Evolutionary conservation across 768 basidiomycete species (phyloP).

Genomic region (Trametes cubensis): DNA sequence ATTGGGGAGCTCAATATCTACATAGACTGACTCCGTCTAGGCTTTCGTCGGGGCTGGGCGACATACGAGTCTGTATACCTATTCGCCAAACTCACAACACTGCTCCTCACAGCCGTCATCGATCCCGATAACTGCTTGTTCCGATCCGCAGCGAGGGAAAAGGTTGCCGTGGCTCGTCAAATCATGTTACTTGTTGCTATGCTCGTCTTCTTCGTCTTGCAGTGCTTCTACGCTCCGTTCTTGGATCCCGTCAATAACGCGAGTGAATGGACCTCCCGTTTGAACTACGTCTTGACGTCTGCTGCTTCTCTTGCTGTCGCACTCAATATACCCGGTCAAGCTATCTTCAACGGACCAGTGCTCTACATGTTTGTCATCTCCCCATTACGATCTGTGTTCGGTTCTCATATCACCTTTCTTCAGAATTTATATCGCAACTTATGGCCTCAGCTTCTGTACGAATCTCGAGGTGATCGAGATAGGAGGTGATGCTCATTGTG

Average conservation of each 20-base stretch:
- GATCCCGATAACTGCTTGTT: slow-evolving; percentile 76
- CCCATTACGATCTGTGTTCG: not conserved
- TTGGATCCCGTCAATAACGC: slow-evolving; percentile 73
- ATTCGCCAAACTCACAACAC: slow-evolving; percentile 68
- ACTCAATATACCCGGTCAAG: slow-evolving; percentile 55
- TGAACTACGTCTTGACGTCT: slow-evolving; percentile 71
- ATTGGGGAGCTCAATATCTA: not conserved
- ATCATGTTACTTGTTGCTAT: slow-evolving; percentile 59
- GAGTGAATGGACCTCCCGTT: slow-evolving; percentile 71
- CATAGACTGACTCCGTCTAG: slow-evolving; percentile 38
- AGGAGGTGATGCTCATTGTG: not conserved
- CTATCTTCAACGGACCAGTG: slow-evolving; percentile 61
- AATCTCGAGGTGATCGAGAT: slow-evolving; percentile 16
- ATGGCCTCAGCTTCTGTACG: slow-evolving; percentile 66
- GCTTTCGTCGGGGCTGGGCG: slow-evolving; percentile 70
- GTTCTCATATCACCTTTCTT: not conserved
- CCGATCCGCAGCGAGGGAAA: slow-evolving; percentile 51
- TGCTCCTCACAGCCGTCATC: slow-evolving; percentile 67
- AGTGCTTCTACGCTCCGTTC: slow-evolving; percentile 65
- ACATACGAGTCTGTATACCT: slow-evolving; percentile 66
- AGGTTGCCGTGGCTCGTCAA: slow-evolving; percentile 62
- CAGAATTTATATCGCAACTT: slow-evolving; percentile 59
- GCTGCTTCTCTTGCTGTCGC: slow-evolving; percentile 64
- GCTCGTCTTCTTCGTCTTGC: slow-evolving; percentile 59
- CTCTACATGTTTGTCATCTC: slow-evolving; percentile 58